phyloP scores from a whole-genome alignment of 139 green algal genomes.

The Micromonas pusilla region DNA sequence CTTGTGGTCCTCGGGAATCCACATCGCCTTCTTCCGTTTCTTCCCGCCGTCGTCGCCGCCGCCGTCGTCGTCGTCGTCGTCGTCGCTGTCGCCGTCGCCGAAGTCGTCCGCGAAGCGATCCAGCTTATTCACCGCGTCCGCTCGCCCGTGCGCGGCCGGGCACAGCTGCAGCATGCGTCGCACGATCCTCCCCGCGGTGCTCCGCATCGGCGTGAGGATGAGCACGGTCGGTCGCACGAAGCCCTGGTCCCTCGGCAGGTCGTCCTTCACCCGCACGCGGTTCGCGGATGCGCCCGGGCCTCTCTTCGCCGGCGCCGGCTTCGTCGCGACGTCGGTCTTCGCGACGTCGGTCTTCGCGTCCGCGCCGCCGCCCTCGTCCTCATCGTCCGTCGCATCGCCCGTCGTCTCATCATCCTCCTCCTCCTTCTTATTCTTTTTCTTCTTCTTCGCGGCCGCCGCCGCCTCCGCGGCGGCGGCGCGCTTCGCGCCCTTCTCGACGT shows the following conservation, averaged over 20 bases:
- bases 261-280: neutral
- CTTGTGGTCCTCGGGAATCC: constrained; percentile 66
- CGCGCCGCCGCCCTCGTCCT: too few relatives aligned
- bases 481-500: neutral
- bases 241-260: constrained; percentile 17
- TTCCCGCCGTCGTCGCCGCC: neutral
- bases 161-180: constrained; percentile 62
- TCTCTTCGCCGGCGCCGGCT: neutral
- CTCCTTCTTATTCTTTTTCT: neutral
- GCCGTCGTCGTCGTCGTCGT: constrained; percentile 28
- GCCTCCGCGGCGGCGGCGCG: too few relatives aligned
- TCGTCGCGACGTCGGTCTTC: too few relatives aligned
- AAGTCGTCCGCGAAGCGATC: constrained; percentile 25
- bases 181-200: constrained; percentile 56
- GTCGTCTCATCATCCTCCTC: neutral
- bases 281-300: neutral
- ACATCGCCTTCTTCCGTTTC: neutral
- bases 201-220: constrained; percentile 80
- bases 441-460: too few relatives aligned
- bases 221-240: constrained; percentile 52
- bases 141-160: constrained; percentile 33
- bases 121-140: constrained; percentile 27
- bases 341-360: too few relatives aligned
- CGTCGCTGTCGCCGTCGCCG: constrained; percentile 25
- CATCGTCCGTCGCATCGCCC: neutral